These are phyloP conservation scores for Candida nonsorbophila DNA, from an alignment of 805 yeast genomes.

Conservation along the genomic window DNA sequence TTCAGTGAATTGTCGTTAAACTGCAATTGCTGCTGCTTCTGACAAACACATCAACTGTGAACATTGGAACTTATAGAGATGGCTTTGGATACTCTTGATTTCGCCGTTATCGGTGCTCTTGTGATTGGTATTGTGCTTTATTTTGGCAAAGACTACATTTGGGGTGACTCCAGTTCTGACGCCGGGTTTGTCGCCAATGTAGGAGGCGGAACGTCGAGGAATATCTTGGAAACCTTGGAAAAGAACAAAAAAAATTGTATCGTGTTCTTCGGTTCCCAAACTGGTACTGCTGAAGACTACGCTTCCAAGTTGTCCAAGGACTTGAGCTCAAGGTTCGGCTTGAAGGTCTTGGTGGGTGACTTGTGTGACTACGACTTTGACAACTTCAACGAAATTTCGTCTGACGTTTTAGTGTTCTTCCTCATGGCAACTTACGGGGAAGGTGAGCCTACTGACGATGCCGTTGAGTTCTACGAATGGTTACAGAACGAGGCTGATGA, in stretches of 20 bases:
- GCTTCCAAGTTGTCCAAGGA: conserved; percentile 89
- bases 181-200: conserved; percentile 24
- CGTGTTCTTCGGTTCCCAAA: conserved; percentile 89
- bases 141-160: conserved; percentile 54
- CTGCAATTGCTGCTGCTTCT: too few species aligned
- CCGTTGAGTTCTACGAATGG: conserved; percentile 70
- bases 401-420: conserved; percentile 55
- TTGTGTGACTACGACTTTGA: conserved; percentile 86
- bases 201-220: conserved; percentile 42
- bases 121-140: conserved; percentile 63
- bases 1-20: too few species aligned
- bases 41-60: too few species aligned
- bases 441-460: conserved; percentile 97
- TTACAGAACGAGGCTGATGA: conserved; percentile 55
- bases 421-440: conserved; percentile 95
- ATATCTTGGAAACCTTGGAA: conserved; percentile 52
- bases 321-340: conserved; percentile 71
- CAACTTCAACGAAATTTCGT: conserved; percentile 58
- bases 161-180: conserved; percentile 27
- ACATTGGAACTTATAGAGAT: conserved; percentile 15
- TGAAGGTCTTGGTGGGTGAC: conserved; percentile 81
- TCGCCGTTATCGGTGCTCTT: conserved; percentile 60
- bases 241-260: conserved; percentile 68
- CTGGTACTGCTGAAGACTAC: conserved; percentile 98
- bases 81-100: conserved; percentile 71